A percentile compares a stretch with the other conserved stretches of the same genome.
Conservation (phyloP, 2,329 filamentous ascomycete genomes). For the Clonostachys byssicola region DNA sequence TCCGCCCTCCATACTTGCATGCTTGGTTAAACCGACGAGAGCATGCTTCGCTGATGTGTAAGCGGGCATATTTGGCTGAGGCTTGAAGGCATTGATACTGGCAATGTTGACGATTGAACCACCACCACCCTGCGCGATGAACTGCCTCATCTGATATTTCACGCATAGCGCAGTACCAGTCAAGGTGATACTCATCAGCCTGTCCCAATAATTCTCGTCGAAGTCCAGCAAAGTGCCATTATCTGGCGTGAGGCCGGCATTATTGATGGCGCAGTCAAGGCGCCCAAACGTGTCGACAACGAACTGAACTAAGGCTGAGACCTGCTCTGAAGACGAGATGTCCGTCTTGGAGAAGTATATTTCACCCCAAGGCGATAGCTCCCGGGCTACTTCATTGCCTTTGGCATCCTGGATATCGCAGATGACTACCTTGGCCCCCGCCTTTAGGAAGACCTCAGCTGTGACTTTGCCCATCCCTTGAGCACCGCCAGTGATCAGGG, state of each 20-base stretch:
- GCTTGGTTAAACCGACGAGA: constrained; percentile 29
- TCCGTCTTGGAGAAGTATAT: constrained; percentile 7
- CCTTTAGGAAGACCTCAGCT: constrained; percentile 19
- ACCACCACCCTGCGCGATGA: constrained; percentile 14
- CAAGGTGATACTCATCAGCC: constrained; percentile 10
- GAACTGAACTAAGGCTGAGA: constrained; percentile 8
- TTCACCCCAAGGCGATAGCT: constrained; percentile 6
- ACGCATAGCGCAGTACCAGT: constrained; percentile 12
- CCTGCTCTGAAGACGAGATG: constrained; percentile 8
- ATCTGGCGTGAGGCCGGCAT: constrained; percentile 9
- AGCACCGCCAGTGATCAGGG: constrained; percentile 21
- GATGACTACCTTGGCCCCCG: constrained; percentile 22
- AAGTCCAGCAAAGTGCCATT: constrained; percentile 9
- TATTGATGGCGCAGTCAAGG: constrained; percentile 9
- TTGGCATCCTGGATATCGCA: constrained; percentile 17
- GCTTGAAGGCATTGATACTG: constrained; percentile 21
- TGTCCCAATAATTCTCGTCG: constrained; percentile 10
- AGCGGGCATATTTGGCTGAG: constrained; percentile 18
- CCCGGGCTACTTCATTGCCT: constrained; percentile 5
- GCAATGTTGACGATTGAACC: constrained; percentile 40
- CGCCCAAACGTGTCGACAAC: constrained; percentile 9
- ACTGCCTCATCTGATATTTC: constrained; percentile 11
- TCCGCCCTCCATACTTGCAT: constrained; percentile 30
- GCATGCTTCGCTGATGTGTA: constrained; percentile 29
- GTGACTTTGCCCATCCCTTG: constrained; percentile 23